Base-by-base conservation (phyloP, 768 basidiomycete genomes). In the Tricholoma sp. region DNA sequence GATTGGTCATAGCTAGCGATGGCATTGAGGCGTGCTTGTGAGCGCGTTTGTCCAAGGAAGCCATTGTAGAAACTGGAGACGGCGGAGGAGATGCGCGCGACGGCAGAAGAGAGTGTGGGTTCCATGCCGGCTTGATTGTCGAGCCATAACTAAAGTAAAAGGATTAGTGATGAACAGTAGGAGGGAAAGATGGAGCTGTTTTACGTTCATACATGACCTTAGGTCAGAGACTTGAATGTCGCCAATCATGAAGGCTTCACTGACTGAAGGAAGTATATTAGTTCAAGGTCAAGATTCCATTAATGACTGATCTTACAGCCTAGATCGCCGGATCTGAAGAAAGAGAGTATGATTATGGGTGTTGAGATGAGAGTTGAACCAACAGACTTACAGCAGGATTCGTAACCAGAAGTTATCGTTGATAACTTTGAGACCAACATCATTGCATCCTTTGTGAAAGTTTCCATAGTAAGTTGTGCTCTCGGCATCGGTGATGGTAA, bases 1-100 rank as follows among this genome's bases (percentile, higher is more conserved):
- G 91, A 93, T 64, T 94, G 90, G 70, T 96, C 94, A 64, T 96
- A 96, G 69, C 91, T 92, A 2, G 91, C 88, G 55, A 86, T 87
- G 13, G 81, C 88, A 62, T 91, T 91, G 20, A 91, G 76, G n/a
- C 87, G 82, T 13, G 89, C 85, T 65, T 86, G 83, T 1, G 84
- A 80, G 45, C 76, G 82, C 5, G 87, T 86, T 65, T 91, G 89
- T 11, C 89, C 88, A 41, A 88, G 75, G 67, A 89, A 82, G 36
- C 82, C 82, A 66, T 88, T 90, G 59, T 84, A 85, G 50, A 85
- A 55, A n/a, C 80, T 78, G 31, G 85, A 82, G 54, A 85, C 68
- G 12, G 80, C 77, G 6, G 84, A 81, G 0, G 84, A 81, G 41
- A 85, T 61, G 54, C 77, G 80, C 50, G 78, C 80, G 49, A 84